Conservation (phyloP, 495 filamentous ascomycete genomes). For the Clohesyomyces aquaticus region DNA sequence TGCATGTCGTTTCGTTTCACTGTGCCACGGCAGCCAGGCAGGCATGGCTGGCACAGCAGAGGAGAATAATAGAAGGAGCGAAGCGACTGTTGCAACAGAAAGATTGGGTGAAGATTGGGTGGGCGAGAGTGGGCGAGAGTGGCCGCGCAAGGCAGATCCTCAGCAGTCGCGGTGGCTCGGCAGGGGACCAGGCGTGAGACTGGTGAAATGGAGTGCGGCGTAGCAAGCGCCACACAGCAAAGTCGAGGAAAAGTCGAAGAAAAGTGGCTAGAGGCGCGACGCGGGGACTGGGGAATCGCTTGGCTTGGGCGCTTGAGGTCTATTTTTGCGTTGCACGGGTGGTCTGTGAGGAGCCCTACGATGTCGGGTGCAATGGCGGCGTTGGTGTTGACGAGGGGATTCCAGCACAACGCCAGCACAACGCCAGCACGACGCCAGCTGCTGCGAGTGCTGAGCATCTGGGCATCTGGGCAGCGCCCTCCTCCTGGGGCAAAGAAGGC, state of each 20-base stretch:
- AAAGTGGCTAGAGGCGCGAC: neutral
- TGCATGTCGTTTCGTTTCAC: neutral
- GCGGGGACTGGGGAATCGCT: neutral
- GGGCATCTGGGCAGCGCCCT: too few species aligned
- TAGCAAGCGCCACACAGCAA: neutral
- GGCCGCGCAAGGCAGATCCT: neutral
- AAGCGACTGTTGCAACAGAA: too few species aligned
- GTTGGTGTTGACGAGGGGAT: neutral
- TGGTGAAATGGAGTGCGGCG: neutral
- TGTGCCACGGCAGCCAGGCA: too few species aligned
- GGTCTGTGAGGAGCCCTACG: conserved; percentile 17
- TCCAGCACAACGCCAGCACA: too few species aligned
- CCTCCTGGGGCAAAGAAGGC: neutral
- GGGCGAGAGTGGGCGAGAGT: neutral
- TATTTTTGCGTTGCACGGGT: neutral
- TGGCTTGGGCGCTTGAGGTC: neutral
- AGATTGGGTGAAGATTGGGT: too few species aligned
- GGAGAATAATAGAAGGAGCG: too few species aligned
- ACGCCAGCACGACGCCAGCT: too few species aligned
- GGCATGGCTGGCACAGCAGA: too few species aligned
- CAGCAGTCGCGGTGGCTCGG: neutral
- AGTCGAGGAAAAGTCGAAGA: neutral
- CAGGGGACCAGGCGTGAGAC: neutral
- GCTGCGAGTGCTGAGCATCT: too few species aligned
- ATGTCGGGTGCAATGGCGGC: neutral